phyloP scores from a whole-genome alignment of 495 filamentous ascomycete species.

The Platismatia glauca region DNA sequence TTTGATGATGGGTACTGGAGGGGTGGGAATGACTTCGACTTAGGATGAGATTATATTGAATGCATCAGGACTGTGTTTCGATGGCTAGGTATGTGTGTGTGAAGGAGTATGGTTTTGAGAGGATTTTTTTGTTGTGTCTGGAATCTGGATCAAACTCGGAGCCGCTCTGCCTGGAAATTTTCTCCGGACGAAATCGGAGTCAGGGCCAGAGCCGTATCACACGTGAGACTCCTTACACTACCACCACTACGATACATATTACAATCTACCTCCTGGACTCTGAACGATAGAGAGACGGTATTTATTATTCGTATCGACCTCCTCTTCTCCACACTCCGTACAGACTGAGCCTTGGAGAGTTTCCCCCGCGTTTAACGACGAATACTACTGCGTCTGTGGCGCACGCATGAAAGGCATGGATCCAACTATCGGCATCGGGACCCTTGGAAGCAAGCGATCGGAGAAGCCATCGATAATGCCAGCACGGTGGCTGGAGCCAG shows the following conservation, averaged over 20 bases:
- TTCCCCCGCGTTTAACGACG: neutral
- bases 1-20: neutral
- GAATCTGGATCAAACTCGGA: neutral
- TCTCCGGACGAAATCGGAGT: neutral
- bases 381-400: conserved; percentile 1
- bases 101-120: neutral
- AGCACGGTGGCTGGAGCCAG: neutral
- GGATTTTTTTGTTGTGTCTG: neutral
- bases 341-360: neutral
- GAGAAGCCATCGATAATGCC: neutral
- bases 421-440: neutral
- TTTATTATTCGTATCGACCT: neutral
- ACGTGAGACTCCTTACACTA: too few relatives aligned
- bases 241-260: too few relatives aligned
- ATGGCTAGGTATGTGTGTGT: neutral
- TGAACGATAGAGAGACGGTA: too few relatives aligned
- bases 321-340: neutral
- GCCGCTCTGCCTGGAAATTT: neutral
- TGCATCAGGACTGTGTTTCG: neutral
- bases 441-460: neutral
- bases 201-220: too few relatives aligned
- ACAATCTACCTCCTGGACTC: too few relatives aligned
- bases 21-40: neutral
- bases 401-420: neutral
- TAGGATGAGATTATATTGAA: neutral